Conservation (phyloP, 164 flowering plant species). For the Stephania japonica region DNA sequence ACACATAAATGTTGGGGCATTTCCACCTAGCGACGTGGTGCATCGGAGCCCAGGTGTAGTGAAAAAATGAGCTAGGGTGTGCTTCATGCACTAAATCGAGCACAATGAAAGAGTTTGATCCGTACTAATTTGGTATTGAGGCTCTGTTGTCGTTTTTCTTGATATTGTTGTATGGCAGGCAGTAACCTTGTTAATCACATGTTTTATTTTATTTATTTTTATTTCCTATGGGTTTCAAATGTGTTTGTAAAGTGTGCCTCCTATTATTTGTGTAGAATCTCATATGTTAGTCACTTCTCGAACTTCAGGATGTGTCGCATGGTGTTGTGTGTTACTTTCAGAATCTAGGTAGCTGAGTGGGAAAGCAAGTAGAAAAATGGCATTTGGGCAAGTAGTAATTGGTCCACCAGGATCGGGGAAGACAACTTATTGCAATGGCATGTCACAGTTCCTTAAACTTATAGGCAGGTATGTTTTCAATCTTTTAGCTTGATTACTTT, state of each 20-base stretch:
- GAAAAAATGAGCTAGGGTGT: no score
- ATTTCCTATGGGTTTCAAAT: no score
- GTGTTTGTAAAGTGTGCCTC: no score
- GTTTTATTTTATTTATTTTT: neutral
- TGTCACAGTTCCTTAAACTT: slow-evolving; percentile 86
- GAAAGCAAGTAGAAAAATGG: slow-evolving; percentile 31
- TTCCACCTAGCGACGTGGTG: no score
- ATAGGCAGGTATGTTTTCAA: slow-evolving; percentile 54
- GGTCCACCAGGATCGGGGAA: slow-evolving; percentile 99
- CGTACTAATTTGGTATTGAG: no score
- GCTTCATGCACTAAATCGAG: no score
- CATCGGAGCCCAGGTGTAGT: no score
- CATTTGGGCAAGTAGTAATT: slow-evolving; percentile 81
- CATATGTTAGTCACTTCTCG: neutral
- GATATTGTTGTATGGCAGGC: no score
- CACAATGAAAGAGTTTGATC: no score
- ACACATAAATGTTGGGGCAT: no score
- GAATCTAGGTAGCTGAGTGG: neutral
- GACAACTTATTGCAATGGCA: slow-evolving; percentile 93
- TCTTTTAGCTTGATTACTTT: neutral
- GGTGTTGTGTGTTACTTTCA: neutral
- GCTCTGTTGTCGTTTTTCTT: no score
- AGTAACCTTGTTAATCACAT: neutral
- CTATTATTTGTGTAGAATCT: no score
- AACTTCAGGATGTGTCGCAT: neutral